Base-by-base conservation (phyloP, 805 yeast genomes). In the Henningerozyma blattae region DNA sequence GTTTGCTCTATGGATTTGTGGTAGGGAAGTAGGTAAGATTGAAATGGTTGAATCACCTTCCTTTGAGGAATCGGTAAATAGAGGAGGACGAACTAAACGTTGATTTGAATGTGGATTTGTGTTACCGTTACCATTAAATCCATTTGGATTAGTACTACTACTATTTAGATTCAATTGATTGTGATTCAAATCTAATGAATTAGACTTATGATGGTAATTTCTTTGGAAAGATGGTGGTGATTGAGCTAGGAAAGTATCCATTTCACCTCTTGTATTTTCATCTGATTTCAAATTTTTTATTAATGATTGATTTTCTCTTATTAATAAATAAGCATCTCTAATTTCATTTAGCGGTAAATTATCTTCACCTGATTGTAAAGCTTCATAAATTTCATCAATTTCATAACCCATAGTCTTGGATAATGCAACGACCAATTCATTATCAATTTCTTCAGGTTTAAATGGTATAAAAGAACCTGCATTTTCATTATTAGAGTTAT, bases 1-100 rank as follows among this genome's bases (percentile, higher is more conserved):
- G 51, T 72, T 84, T 1, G 96, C 96, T 32, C 95, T 68, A 53
- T 91, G 97, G 31, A 89, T 84, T 41, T 89, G 85, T 3, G 98
- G 96, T 47, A 91, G 67, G 4, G 96, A 86, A 2, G 95, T 79
- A 5, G 98, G 97, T 39, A 91, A 62, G 15, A 91, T 83, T 2
- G 96, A 93, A 42, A 91, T 86, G 2, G 94, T 84, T 16, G 91
- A 78, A 44, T 75, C 59, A 18, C 57, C 50, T 35, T 56, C 63
- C 31, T 49, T 50, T 18, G 43, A 22, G 43, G 42, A 44, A 41
- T 59, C 52, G 30, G 35, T 40, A 48, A 53, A 52, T 18, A 53
- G 46, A 7, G 51, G 40, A 33, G 54, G 28, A 15, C 16, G 24
- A 24, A 24, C 27, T n/a, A 24, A 10, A 12, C n/a, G 10, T 24